Base-by-base conservation (phyloP, 306 rosid genomes). In the Gillenia trifoliata region DNA sequence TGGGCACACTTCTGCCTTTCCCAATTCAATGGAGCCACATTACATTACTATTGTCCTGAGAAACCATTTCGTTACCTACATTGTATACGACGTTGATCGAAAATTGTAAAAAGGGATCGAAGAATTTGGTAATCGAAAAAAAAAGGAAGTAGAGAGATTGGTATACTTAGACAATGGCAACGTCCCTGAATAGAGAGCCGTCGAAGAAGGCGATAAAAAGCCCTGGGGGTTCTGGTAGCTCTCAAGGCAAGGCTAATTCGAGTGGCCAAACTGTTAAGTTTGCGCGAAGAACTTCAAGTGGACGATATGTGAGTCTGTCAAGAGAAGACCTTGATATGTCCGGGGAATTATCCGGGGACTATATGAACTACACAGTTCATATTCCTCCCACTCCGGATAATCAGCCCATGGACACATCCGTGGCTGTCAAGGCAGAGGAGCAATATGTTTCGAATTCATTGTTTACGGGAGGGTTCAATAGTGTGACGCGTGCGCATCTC, bases 291-390 rank as follows among this genome's bases (percentile, higher is more conserved):
- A 93, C 98, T 3, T 93, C 97, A 11, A 93, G 98, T 55, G 98
- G 98, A 0, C 82, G 89, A 60, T 89, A 89, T 73, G 96, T 93
- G 2, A 93, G 78, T 72, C 66, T 93, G 4, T 91, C 98, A 3
- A 88, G 89, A 85, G 98, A 93, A 41, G 98, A 93, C 70, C 83
- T 93, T n/a, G 97, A 93, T 49, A 88, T 80, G 90, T 89, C 97
- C 0, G 88, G 88, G 11, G 98, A 93, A 1, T 11, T 83, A 3
- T 85, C 97, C 0, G 90, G 84, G 15, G 97, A 93, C 54, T 93
- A 91, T 43, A 89, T 84, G 87, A 91, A 91, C 77, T 93, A 93
- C 81, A 93, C 97, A 0, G 98, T 93, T 15, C 97, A 91, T 64
- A 91, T 93, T 80, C 97, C 98, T 1, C 89, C 98, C 0, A 93